These are phyloP conservation scores for Hyphopichia pseudoburtonii DNA, from an alignment of 1,139 yeast genomes.

Conservation along the genomic window DNA sequence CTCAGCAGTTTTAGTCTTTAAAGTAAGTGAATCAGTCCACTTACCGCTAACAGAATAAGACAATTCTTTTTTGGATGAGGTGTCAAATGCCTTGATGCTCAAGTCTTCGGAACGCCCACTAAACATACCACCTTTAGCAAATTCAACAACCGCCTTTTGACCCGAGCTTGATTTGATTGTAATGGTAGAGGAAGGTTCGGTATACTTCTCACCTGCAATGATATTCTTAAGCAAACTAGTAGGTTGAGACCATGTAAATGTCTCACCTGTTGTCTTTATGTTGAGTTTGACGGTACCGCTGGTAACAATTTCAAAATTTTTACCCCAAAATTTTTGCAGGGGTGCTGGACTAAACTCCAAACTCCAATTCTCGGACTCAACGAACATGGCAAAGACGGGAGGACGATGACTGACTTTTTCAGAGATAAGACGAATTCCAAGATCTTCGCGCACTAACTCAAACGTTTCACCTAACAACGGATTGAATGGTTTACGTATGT, in stretches of 20 bases:
- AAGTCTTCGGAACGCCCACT: slow-evolving; percentile 87
- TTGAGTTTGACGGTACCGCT: slow-evolving; percentile 64
- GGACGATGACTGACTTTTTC: slow-evolving; percentile 87
- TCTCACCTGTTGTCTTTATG: slow-evolving; percentile 63
- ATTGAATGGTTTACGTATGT: slow-evolving; percentile 85
- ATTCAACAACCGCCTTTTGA: slow-evolving; percentile 65
- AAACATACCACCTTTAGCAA: slow-evolving; percentile 73
- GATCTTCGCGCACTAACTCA: slow-evolving; percentile 78
- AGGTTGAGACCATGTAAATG: slow-evolving; percentile 79
- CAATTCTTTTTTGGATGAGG: slow-evolving; percentile 29
- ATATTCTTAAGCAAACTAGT: slow-evolving; percentile 79
- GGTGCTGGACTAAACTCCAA: slow-evolving; percentile 75
- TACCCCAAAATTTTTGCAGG: slow-evolving; percentile 93
- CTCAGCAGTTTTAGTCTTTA: slow-evolving; percentile 42
- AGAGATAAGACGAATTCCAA: slow-evolving; percentile 64
- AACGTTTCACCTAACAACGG: slow-evolving; percentile 87
- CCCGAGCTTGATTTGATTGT: slow-evolving; percentile 70
- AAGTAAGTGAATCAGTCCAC: slow-evolving; percentile 68
- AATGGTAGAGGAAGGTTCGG: slow-evolving; percentile 80
- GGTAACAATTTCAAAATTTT: slow-evolving; percentile 78
- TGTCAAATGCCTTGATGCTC: slow-evolving; percentile 51
- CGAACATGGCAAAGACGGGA: slow-evolving; percentile 75
- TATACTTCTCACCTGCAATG: slow-evolving; percentile 91
- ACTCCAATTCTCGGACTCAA: slow-evolving; percentile 76
- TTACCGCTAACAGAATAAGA: slow-evolving; percentile 59